Percentiles rank a stretch among this genome's conserved stretches.
Evolutionary conservation across 257 asterid genomes (phyloP).

Genomic region (Jacaranda copaia): DNA sequence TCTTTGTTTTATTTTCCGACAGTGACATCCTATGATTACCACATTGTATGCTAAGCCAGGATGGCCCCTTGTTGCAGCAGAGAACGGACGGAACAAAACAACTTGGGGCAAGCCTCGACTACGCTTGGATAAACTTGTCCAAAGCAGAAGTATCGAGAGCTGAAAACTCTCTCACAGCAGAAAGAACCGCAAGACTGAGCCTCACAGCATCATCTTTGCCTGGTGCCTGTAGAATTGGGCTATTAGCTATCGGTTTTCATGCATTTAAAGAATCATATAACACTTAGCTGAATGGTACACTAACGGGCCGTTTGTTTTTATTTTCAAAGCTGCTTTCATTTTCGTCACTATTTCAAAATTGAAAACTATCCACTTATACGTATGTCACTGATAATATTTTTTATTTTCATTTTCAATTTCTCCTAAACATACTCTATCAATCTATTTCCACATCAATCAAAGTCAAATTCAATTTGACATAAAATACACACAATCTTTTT

Average conservation of each 20-base stretch:
- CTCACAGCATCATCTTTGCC: conserved; percentile 74
- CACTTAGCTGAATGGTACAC: neutral
- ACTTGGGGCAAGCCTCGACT: conserved; percentile 21
- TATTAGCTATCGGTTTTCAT: conserved; percentile 17
- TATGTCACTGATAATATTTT: no score
- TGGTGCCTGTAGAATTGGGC: conserved; percentile 60
- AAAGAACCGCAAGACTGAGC: conserved; percentile 73
- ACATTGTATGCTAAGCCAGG: neutral
- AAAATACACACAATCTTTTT: no score
- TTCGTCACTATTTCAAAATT: no score
- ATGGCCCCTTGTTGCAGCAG: conserved; percentile 14
- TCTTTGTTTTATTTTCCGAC: conserved; percentile 19
- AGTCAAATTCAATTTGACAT: no score
- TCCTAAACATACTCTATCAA: no score
- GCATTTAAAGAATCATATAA: conserved; percentile 19
- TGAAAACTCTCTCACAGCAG: conserved; percentile 63
- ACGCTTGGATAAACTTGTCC: conserved; percentile 63
- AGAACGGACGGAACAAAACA: neutral
- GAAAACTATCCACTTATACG: no score
- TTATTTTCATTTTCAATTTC: no score
- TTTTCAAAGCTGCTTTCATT: no score
- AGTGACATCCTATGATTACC: conserved; percentile 2
- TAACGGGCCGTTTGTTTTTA: neutral
- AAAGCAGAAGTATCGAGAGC: conserved; percentile 86
- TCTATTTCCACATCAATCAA: no score